Base-by-base conservation (phyloP, 2,329 filamentous ascomycete species). In the Pseudomassariella vexata region DNA sequence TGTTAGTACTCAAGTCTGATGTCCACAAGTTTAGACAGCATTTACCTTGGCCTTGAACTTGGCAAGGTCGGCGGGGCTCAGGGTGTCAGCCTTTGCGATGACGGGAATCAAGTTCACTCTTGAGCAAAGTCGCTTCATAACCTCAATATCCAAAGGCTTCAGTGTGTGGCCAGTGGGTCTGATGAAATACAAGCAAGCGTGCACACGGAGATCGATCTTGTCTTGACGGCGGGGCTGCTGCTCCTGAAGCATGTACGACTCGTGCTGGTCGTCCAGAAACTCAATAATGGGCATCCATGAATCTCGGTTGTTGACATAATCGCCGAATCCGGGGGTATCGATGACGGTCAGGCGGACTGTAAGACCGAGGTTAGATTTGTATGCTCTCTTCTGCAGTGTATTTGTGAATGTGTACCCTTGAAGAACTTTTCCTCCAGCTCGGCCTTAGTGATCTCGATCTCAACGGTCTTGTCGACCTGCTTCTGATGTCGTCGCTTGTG, bases 351-450 rank as follows among this genome's bases (percentile, higher is more conserved):
- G 71, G 60, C 92, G 92, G 60, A 98, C 92, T 96, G 56, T 33
- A 50, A n/a, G 18, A 30, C 20, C 26, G 47, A 37, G 24, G 32
- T 32, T 33, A 20, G 25, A 16, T 8, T 32, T 14, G 9, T 16
- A 25, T 23, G 17, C n/a, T n/a, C n/a, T n/a, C n/a, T n/a, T n/a
- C n/a, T n/a, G n/a, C n/a, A n/a, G n/a, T n/a, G n/a, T n/a, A n/a
- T n/a, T n/a, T n/a, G n/a, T n/a, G n/a, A n/a, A 5, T 23, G 37
- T 56, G 36, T 71, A 95, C 90, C 90, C 78, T 98, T 98, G 83
- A 98, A 98, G 76, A 98, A 98, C 74, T 98, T 98, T 82, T 98
- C 92, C 70, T 98, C 92, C 44, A 98, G 73, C 73, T 98, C 92
- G 38, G 92, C 92, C 78, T 98, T 98, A 63, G 92, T 98, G 60